Base-by-base conservation (phyloP, 306 rosid species). In the Abrus pulchellus region DNA sequence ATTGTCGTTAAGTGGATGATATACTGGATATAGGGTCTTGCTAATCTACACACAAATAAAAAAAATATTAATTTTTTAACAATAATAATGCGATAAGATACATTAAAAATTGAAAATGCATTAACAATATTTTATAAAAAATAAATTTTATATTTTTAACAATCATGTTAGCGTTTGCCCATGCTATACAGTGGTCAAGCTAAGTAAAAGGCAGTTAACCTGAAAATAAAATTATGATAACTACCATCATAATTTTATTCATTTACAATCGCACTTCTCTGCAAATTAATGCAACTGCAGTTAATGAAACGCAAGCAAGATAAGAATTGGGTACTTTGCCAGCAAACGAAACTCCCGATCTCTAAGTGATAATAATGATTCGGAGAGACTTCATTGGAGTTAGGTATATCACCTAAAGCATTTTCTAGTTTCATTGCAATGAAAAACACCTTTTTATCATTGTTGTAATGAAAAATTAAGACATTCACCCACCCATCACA, bases 401-500 rank as follows among this genome's bases (percentile, higher is more conserved):
- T 79, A 62, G 86, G 82, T 68, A 40, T 40, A 63, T 70, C 38
- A 83, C 88, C 86, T 65, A 82, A 82, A 47, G 43, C 40, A 68
- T 41, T 75, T 9, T 68, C 50, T 50, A 20, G n/a, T 56, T 77
- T 9, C n/a, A 53, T 61, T 43, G n/a, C 33, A 75, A 52, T 66
- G 20, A 57, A 54, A 32, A 57, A 64, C 67, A 27, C 64, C 14
- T 53, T 50, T 74, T 11, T 54, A 79, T 74, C 71, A 80, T 84
- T 68, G 72, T 9, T 53, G n/a, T 52, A 57, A 80, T 38, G 80
- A 70, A 72, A 52, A 63, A 62, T 70, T 48, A 54, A 52, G 70
- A 84, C 78, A 52, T 80, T 80, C 76, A 80, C 82, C 87, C 66
- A 76, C 82, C 82, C 45, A 75, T 84, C 83, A 73, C 79, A 70